A percentile compares a stretch with the other conserved stretches of the same genome.
Evolutionary conservation across 1,284 basidiomycete species (phyloP).

Genomic region (Boletus hoseneyae): DNA sequence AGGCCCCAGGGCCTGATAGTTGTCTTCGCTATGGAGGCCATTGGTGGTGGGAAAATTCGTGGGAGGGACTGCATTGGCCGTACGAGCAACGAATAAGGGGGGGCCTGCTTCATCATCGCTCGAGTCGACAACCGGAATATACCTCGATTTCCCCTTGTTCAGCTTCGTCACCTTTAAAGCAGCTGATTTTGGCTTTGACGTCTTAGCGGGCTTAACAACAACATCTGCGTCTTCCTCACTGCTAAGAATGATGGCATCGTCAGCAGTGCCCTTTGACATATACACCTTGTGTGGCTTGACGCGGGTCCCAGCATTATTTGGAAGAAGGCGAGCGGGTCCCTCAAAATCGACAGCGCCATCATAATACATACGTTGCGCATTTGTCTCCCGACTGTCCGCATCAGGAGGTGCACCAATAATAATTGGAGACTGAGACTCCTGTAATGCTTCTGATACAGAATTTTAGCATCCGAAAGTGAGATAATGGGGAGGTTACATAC

Average conservation of each 20-base stretch:
- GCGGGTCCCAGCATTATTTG: background rate
- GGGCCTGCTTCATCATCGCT: background rate
- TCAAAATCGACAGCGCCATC: background rate
- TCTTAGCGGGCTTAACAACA: background rate
- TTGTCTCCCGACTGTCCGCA: background rate
- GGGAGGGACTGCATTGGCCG: background rate
- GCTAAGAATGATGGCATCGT: background rate
- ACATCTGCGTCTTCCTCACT: background rate
- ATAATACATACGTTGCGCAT: background rate
- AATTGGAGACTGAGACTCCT: background rate
- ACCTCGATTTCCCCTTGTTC: background rate
- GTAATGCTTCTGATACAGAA: background rate
- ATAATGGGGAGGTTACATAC: background rate
- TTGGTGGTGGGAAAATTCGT: background rate
- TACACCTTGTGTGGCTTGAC: background rate
- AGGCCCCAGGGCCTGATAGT: background rate
- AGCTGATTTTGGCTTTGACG: background rate
- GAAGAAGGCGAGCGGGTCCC: background rate
- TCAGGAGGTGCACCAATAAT: conserved; percentile 2
- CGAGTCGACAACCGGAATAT: background rate
- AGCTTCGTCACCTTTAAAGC: background rate
- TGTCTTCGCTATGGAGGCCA: background rate
- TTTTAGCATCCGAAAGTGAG: background rate
- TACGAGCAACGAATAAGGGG: background rate
- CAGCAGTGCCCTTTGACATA: background rate